A percentile compares a stretch with the other conserved stretches of the same genome.
Evolutionary conservation across 2,329 filamentous ascomycete species (phyloP).

Genomic region (Fusarium heterosporum): DNA sequence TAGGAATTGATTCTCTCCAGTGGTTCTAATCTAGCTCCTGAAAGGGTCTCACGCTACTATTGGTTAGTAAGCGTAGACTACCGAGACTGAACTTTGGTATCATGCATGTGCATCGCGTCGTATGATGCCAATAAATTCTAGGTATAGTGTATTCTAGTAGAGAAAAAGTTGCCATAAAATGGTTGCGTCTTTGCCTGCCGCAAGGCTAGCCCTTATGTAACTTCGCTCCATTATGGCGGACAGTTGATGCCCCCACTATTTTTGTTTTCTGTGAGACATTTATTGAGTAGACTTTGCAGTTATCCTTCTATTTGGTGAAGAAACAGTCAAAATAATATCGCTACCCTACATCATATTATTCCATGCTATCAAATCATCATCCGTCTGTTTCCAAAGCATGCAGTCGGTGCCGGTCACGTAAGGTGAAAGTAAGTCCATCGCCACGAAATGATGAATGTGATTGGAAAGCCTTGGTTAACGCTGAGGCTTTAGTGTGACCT

Average conservation of each 20-base stretch:
- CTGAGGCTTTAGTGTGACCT: conserved; percentile 7
- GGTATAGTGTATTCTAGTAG: no score
- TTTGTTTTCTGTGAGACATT: neutral
- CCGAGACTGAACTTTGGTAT: no score
- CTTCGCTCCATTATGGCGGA: conserved; percentile 6
- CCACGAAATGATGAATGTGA: no score
- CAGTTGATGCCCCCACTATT: neutral
- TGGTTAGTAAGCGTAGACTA: no score
- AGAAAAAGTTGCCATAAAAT: no score
- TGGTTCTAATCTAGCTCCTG: no score
- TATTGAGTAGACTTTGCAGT: neutral
- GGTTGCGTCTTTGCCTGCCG: neutral
- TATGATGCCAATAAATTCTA: no score
- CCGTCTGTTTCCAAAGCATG: conserved; percentile 1
- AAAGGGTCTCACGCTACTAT: no score
- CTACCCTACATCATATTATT: rapidly evolving
- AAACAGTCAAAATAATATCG: rapidly evolving
- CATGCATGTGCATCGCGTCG: no score
- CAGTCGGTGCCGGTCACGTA: conserved; percentile 3
- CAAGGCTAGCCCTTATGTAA: neutral
- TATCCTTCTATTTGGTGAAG: rapidly evolving
- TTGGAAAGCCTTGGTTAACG: neutral
- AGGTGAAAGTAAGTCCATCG: neutral
- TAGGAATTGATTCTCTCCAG: no score
- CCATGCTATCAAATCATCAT: neutral